These are phyloP conservation scores for Penicillium atrosanguineum DNA, from an alignment of 495 filamentous ascomycete genomes.

Conservation along the genomic window DNA sequence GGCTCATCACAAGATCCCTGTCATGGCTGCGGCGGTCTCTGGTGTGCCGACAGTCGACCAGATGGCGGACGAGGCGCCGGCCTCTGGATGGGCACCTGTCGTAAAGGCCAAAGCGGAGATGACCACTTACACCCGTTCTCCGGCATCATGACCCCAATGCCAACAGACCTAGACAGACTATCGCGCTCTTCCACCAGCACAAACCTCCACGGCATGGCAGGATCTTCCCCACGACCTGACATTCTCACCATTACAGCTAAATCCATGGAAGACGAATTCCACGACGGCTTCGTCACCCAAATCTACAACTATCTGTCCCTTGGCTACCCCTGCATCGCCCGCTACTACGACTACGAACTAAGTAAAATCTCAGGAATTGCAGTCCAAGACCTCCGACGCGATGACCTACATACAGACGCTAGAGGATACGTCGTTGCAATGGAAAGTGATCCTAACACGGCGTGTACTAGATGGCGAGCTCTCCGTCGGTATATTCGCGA, in stretches of 20 bases:
- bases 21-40: conserved; percentile 36
- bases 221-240: background rate
- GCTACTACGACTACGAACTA: conserved; percentile 78
- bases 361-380: conserved; percentile 69
- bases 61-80: conserved; percentile 40
- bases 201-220: background rate
- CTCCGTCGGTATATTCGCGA: conserved; percentile 77
- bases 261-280: conserved; percentile 62
- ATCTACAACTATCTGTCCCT: conserved; percentile 95
- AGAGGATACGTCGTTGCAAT: conserved; percentile 64
- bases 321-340: conserved; percentile 81
- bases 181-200: background rate
- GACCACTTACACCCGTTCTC: conserved; percentile 7
- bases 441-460: conserved; percentile 33
- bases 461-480: conserved; percentile 74
- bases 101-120: conserved; percentile 13
- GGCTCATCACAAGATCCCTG: conserved; percentile 9
- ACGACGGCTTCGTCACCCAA: conserved; percentile 85
- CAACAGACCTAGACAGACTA: background rate
- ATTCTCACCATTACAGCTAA: conserved; percentile 19
- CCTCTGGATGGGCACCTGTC: conserved; percentile 67
- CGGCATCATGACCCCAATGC: conserved; percentile 30
- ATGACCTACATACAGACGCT: conserved; percentile 64
- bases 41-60: conserved; percentile 31
- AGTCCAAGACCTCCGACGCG: conserved; percentile 62